Evolutionary conservation across 2,329 filamentous ascomycete genomes (phyloP).

Genomic region (Calycina marina): DNA sequence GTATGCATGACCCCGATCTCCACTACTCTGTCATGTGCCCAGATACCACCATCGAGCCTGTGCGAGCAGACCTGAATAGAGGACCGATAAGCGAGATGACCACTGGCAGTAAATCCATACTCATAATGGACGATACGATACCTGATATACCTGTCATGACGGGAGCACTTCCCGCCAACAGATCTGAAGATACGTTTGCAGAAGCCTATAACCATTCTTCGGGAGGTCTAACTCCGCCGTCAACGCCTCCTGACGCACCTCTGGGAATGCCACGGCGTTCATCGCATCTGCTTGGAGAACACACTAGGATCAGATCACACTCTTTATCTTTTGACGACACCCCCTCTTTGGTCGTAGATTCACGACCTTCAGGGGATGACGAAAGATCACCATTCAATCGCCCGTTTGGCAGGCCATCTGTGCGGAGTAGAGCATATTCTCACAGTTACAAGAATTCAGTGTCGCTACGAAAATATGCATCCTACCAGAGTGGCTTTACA

Average conservation of each 20-base stretch:
- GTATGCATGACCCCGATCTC: constrained; percentile 8
- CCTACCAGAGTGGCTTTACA: constrained; percentile 41
- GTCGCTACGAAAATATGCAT: constrained; percentile 42
- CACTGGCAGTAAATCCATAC: constrained; percentile 73
- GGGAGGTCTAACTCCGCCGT: constrained; percentile 44
- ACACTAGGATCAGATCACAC: constrained; percentile 19
- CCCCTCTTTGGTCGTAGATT: constrained; percentile 17
- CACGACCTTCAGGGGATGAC: constrained; percentile 12
- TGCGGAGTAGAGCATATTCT: constrained; percentile 11
- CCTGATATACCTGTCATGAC: constrained; percentile 37
- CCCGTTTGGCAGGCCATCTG: constrained; percentile 10
- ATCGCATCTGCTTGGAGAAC: constrained; percentile 38
- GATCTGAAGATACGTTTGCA: constrained; percentile 37
- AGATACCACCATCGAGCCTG: constrained; percentile 13
- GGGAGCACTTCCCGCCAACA: constrained; percentile 25
- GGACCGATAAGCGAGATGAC: constrained; percentile 30
- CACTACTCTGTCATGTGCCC: constrained; percentile 16
- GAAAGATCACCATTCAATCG: constrained; percentile 13
- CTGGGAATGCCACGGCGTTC: constrained; percentile 36
- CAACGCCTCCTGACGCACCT: constrained; percentile 37
- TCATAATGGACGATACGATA: constrained; percentile 52
- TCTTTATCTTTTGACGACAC: constrained; percentile 22
- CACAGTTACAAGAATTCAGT: constrained; percentile 31
- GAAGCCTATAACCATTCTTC: constrained; percentile 34
- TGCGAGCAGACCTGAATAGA: constrained; percentile 6